Evolutionary conservation across 371 early-diverging fungal genomes (phyloP).

Genomic region (Rhizopus sp.): DNA sequence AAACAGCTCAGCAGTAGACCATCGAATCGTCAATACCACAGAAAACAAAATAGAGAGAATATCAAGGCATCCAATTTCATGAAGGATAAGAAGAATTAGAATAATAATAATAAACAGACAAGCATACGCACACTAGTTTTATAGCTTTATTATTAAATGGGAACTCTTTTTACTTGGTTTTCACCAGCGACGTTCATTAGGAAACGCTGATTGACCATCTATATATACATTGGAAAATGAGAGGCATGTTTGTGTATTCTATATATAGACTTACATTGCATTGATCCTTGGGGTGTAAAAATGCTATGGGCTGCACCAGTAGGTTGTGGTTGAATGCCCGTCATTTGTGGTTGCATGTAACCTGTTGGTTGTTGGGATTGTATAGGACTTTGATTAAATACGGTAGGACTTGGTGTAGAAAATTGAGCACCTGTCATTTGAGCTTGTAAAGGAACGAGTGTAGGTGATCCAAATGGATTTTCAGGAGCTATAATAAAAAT

Average conservation of each 20-base stretch:
- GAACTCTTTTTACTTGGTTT: not conserved
- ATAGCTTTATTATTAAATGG: not conserved
- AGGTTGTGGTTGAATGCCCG: constrained; percentile 13
- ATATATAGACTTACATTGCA: constrained; percentile 29
- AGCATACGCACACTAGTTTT: too few relatives aligned
- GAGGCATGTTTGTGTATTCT: not conserved
- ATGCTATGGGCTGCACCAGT: constrained; percentile 16
- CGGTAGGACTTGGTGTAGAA: constrained; percentile 44
- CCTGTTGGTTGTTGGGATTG: constrained; percentile 30
- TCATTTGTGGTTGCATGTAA: constrained; percentile 35
- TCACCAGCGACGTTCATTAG: constrained; percentile 29
- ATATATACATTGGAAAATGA: constrained; percentile 1
- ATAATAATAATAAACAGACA: not conserved
- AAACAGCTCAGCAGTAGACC: constrained; percentile 52
- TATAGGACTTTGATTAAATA: constrained; percentile 40
- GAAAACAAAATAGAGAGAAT: constrained; percentile 63
- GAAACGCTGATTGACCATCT: constrained; percentile 31
- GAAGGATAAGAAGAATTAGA: constrained; percentile 74
- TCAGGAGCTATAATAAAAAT: constrained; percentile 36
- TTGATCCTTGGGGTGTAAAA: constrained; percentile 35
- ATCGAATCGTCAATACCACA: constrained; percentile 62
- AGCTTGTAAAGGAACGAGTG: constrained; percentile 29
- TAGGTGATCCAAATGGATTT: constrained; percentile 59
- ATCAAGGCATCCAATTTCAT: constrained; percentile 79
- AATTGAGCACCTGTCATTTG: constrained; percentile 41